These are phyloP conservation scores for Debaryomyces prosopidis DNA, from an alignment of 805 yeast genomes.

Conservation along the genomic window DNA sequence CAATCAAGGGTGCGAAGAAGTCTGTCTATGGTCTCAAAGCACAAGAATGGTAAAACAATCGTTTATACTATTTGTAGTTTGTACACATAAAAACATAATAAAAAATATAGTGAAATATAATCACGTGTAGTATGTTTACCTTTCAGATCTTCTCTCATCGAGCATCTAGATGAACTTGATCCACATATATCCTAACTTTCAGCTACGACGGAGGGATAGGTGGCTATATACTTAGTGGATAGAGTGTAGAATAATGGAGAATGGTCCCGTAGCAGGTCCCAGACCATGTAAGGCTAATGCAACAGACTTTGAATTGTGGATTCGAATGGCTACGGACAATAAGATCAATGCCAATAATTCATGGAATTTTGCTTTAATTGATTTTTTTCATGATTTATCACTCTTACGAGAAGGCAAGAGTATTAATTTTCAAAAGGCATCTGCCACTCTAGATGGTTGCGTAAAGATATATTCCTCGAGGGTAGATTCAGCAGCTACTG, in stretches of 20 bases:
- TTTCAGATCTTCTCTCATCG: not conserved
- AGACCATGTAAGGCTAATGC: constrained; percentile 1
- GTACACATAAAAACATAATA: not conserved
- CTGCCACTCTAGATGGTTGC: constrained; percentile 92
- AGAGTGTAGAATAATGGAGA: not conserved
- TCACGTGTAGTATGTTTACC: not conserved
- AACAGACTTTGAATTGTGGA: constrained; percentile 46
- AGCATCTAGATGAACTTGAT: not conserved
- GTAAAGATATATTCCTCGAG: constrained; percentile 89
- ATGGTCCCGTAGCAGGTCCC: not conserved
- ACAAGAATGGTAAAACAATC: constrained; percentile 64
- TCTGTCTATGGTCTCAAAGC: constrained; percentile 64
- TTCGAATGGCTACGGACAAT: constrained; percentile 46
- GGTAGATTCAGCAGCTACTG: constrained; percentile 88
- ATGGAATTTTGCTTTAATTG: constrained; percentile 53
- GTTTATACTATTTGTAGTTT: not conserved
- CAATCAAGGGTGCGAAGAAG: constrained; percentile 68
- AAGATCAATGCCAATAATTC: constrained; percentile 49
- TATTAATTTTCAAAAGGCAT: constrained; percentile 87
- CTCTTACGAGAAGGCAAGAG: constrained; percentile 44
- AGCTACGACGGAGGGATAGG: too few species aligned
- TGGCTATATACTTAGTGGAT: too few species aligned
- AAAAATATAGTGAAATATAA: not conserved
- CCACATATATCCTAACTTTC: too few species aligned
- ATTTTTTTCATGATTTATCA: constrained; percentile 52